These are phyloP conservation scores for Limonium bicolor DNA, from an alignment of 148 eudicot species.

Conservation along the genomic window DNA sequence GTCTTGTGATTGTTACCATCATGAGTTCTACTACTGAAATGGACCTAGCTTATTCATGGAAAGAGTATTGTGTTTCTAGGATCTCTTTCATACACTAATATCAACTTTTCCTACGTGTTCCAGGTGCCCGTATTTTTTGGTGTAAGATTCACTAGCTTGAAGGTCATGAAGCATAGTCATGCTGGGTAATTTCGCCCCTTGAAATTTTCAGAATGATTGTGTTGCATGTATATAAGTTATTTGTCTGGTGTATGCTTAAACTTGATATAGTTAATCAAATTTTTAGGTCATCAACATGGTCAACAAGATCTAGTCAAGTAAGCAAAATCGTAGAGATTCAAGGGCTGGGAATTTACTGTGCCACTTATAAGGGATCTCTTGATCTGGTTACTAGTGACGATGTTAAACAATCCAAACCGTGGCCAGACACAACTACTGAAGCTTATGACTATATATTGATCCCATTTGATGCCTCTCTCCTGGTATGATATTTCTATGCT, in stretches of 20 bases:
- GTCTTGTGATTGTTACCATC: no score
- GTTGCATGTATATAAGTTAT: no score
- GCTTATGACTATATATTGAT: constrained; percentile 30
- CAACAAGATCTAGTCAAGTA: constrained; percentile 58
- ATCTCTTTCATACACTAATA: no score
- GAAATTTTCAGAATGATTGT: no score
- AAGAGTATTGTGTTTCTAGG: no score
- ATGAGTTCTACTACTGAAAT: no score
- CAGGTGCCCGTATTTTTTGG: constrained; percentile 57
- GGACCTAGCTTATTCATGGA: no score
- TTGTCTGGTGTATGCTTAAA: no score
- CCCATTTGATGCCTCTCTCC: constrained; percentile 61
- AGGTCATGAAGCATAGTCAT: constrained; percentile 48
- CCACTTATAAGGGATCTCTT: constrained; percentile 21
- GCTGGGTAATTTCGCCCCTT: constrained; percentile 64
- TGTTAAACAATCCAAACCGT: constrained; percentile 14
- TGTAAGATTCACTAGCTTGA: constrained; percentile 64
- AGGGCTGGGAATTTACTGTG: constrained; percentile 62
- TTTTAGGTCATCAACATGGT: constrained; percentile 31
- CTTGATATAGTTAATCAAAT: background rate
- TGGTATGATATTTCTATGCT: constrained; percentile 31
- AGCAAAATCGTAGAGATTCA: constrained; percentile 68
- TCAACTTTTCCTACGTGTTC: constrained; percentile 12
- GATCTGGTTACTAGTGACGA: constrained; percentile 17
- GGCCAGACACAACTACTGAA: constrained; percentile 15